A percentile compares a stretch with the other conserved stretches of the same genome.
Conservation (phyloP, 2,329 filamentous ascomycete species). For the Elsinoe necatrix region DNA sequence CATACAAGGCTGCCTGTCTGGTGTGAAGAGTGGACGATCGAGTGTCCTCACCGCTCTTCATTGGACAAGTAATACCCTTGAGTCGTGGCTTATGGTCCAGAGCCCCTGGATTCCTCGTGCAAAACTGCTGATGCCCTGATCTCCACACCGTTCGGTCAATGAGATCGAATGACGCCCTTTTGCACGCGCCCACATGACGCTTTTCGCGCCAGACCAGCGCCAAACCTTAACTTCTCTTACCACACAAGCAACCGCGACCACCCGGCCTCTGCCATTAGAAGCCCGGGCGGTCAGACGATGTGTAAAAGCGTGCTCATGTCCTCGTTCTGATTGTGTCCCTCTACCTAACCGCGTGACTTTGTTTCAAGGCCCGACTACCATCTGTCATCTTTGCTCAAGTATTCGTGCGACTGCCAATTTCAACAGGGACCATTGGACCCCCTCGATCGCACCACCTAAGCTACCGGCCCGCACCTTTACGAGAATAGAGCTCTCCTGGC, state of each 20-base stretch:
- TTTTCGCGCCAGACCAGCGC: conserved; percentile 9
- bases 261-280: neutral
- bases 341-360: conserved; percentile 4
- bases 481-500: neutral
- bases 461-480: conserved; percentile 3
- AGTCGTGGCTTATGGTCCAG: neutral
- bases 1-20: neutral
- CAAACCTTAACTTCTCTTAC: conserved; percentile 1
- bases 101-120: neutral
- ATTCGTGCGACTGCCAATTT: conserved; percentile 9
- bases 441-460: neutral
- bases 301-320: neutral
- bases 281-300: conserved; percentile 2
- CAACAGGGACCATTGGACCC: neutral
- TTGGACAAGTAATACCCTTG: neutral
- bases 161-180: conserved; percentile 11
- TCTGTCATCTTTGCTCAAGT: neutral
- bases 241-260: conserved; percentile 7
- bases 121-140: neutral
- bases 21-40: neutral
- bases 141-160: conserved; percentile 2
- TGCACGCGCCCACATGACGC: conserved; percentile 13
- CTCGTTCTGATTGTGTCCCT: neutral
- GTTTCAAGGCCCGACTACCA: neutral
- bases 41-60: neutral